These are phyloP conservation scores for Chrysosporium keratinophilum DNA, from an alignment of 2,329 filamentous ascomycete species.

Conservation along the genomic window DNA sequence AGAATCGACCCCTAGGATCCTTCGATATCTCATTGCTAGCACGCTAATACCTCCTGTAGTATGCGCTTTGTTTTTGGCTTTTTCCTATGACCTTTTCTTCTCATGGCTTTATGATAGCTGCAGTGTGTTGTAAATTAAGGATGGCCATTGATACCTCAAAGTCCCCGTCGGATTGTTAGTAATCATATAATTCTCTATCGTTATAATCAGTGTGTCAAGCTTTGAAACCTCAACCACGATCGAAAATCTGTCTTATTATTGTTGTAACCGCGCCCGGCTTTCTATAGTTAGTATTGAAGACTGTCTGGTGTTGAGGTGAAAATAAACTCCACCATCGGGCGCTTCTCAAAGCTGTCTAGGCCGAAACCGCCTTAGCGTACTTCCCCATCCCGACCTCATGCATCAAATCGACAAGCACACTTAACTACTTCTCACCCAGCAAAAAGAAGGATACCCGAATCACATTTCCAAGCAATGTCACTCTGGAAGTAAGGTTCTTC, in stretches of 20 bases:
- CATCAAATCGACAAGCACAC: background rate
- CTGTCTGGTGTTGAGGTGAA: background rate
- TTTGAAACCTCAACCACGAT: no score
- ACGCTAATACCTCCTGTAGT: background rate
- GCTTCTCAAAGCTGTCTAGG: background rate
- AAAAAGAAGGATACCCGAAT: background rate
- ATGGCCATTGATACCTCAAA: conserved; percentile 6
- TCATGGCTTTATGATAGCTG: conserved; percentile 2
- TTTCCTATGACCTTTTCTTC: background rate
- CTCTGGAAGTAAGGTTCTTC: conserved; percentile 1
- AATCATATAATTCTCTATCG: background rate
- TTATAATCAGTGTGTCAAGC: background rate
- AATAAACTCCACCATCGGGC: background rate
- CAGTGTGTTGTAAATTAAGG: conserved; percentile 8
- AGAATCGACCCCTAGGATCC: background rate
- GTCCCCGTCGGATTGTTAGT: conserved; percentile 1
- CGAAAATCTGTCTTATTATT: no score
- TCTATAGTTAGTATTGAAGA: no score
- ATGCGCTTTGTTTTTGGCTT: background rate
- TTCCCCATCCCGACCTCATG: background rate
- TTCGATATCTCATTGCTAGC: background rate
- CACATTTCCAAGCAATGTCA: background rate
- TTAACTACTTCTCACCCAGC: background rate
- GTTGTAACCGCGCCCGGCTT: no score
- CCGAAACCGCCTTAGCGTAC: background rate